Evolutionary conservation across 2,329 filamentous ascomycete species (phyloP).

Genomic region (Huntiella moniliformis): DNA sequence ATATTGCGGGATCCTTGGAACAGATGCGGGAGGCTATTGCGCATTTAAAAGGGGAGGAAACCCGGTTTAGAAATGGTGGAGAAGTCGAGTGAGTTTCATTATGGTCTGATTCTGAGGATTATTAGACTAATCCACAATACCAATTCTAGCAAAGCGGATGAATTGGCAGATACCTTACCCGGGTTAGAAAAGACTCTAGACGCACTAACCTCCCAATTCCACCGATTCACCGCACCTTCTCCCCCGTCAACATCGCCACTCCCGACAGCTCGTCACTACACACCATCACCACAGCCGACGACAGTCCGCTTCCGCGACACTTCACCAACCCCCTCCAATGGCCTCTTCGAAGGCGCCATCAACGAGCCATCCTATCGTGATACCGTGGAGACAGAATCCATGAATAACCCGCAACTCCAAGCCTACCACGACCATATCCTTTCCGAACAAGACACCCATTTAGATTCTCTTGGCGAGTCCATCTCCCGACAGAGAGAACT

Average conservation of each 20-base stretch:
- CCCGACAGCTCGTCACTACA: constrained; percentile 32
- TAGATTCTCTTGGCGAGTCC: constrained; percentile 71
- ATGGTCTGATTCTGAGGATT: background rate
- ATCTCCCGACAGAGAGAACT: constrained; percentile 83
- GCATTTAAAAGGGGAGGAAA: constrained; percentile 43
- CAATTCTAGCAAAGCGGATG: constrained; percentile 26
- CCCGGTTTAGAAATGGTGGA: constrained; percentile 42
- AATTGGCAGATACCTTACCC: constrained; percentile 44
- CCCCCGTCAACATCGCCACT: constrained; percentile 30
- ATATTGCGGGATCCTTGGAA: constrained; percentile 75
- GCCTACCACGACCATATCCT: constrained; percentile 65
- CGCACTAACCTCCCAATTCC: constrained; percentile 65
- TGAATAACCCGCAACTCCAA: constrained; percentile 74
- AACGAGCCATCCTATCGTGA: constrained; percentile 17
- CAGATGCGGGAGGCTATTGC: constrained; percentile 68
- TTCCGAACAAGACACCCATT: constrained; percentile 76
- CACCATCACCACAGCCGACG: constrained; percentile 29
- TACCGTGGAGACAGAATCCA: constrained; percentile 39
- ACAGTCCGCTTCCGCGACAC: constrained; percentile 72
- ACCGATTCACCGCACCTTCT: constrained; percentile 41
- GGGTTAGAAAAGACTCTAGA: constrained; percentile 55
- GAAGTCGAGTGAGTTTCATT: constrained; percentile 41
- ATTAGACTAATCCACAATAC: background rate
- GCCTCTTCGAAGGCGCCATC: background rate
- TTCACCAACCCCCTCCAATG: constrained; percentile 18